Evolutionary conservation across 306 rosid species (phyloP), one percentile per base, ranked within the genome.

Genomic region (Mimosa bimucronata): DNA sequence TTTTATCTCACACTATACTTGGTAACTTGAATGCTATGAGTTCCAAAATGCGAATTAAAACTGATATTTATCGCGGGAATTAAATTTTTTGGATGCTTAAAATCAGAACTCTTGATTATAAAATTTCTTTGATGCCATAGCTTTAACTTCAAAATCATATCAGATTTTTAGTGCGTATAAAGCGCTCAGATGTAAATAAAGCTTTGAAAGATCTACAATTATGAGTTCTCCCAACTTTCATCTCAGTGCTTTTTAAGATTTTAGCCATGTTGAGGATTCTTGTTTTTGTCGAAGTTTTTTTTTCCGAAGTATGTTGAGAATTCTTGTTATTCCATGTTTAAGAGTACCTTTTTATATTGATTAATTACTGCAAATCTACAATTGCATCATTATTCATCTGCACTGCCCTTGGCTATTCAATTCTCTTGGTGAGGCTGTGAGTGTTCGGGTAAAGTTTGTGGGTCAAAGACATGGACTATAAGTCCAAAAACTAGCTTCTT

Each of bases 161-260:
- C 79, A 88, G 90, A 79, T 87, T 61, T 72, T 84, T 86, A 73
- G 84, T 85, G 57, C 97, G 89, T 80, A 87, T 92, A 80, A 94
- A 85, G 87, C 97, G 92, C 72, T 90, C 94, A 68, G 97, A 94
- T 82, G 75, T 97, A 73, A 92, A 92, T 88, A 94, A 89, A 89
- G 97, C 97, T 50, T 79, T 92, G 58, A 91, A 94, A 71, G 76
- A 82, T 88, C 93, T 92, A 78, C 86, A 90, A 73, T 74, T 72
- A 85, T 79, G 98, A 96, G 48, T 73, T 87, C 85, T 82, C 91
- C 29, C 85, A 77, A 71, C 41, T 67, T 80, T 74, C 85, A 50
- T 85, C 85, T 77, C 84, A 55, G 92, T 68, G 75, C 46, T 78
- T 74, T 78, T 75, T 50, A 42, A 62, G 10, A 75, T 52, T 29